Conservation (phyloP, 108 stramenopile species). For the Chaetoceros muelleri region DNA sequence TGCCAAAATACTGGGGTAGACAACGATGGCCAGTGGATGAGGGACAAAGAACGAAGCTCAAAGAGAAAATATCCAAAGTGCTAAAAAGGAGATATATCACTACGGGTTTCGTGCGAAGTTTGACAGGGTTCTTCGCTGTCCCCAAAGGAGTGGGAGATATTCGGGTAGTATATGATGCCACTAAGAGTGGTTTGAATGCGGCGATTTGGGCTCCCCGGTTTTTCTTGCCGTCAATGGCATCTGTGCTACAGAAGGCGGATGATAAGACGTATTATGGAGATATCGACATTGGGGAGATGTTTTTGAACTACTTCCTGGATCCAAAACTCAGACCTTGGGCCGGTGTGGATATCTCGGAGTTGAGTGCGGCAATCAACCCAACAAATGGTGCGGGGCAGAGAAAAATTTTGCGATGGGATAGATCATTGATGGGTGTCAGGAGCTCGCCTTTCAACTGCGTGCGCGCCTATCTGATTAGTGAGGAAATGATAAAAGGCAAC, state of each 20-base stretch:
- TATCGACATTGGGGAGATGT: conserved; percentile 28
- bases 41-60: neutral
- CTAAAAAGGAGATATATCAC: conserved; percentile 1
- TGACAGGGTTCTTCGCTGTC: conserved; percentile 12
- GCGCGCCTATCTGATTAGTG: conserved; percentile 3
- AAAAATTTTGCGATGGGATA: conserved; percentile 16
- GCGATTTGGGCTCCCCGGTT: conserved; percentile 23
- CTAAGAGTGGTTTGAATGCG: conserved; percentile 21
- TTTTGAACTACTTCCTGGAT: conserved; percentile 30
- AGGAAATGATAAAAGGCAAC: conserved; percentile 14
- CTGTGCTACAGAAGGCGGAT: conserved; percentile 8
- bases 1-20: neutral
- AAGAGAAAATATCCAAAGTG: conserved; percentile 4
- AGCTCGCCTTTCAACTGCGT: conserved; percentile 18
- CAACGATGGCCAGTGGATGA: neutral
- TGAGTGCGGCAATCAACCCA: neutral
- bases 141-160: conserved; percentile 24
- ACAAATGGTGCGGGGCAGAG: too few relatives aligned
- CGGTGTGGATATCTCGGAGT: conserved; percentile 9
- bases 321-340: conserved; percentile 5
- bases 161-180: conserved; percentile 34
- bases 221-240: conserved; percentile 18
- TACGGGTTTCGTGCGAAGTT: neutral
- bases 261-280: conserved; percentile 10
- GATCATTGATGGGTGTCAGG: conserved; percentile 27